Evolutionary conservation across 495 filamentous ascomycete genomes (phyloP), one percentile per base, ranked within the genome.

Genomic region (Xylaria scruposa): DNA sequence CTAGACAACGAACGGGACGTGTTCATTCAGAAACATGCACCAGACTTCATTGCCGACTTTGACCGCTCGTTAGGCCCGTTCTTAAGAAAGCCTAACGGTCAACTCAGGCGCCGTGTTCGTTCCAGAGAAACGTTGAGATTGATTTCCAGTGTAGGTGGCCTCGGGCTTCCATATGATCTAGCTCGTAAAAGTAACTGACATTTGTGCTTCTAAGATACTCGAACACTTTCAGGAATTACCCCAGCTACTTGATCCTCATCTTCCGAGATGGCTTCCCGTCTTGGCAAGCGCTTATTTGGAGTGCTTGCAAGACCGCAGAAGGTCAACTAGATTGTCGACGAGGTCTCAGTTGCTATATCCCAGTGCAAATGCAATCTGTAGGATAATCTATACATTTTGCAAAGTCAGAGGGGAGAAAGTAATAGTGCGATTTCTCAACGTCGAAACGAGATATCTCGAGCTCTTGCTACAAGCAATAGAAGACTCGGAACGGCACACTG

Each of bases 211-310:
- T 5, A 40, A 81, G 81, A 80, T 97, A 85, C 86, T 99, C 42
- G 94, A 97, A 71, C 93, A 91, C 46, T 98, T 98, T 77, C 96
- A 97, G 85, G 96, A 98, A 83, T 91, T 93, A 75, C 95, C 96
- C 24, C 96, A 99, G 78, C 88, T 99, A 5, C 88, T 99, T n/a
- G 96, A 99, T 80, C 91, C 94, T 1, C 85, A 96, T 78, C 87
- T 99, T 56, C 88, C 90, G 70, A 84, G 83, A 70, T 88, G 97
- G 77, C 80, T 99, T 49, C 89, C 92, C 42, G 83, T 87, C 9
- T 85, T 98, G 58, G 90, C 93, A 24, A 85, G 89, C 77, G 90
- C 91, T 46, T 95, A 93, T 73, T 82, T 97, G 40, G 88, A 88
- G 70, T 92, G 90, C 78, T 79, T 96, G 63, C 85, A 78, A 81